Percentiles rank a stretch among this genome's conserved stretches.
These are phyloP conservation scores for Leccinum rimulosum DNA, from an alignment of 768 basidiomycete species.

Conservation along the genomic window DNA sequence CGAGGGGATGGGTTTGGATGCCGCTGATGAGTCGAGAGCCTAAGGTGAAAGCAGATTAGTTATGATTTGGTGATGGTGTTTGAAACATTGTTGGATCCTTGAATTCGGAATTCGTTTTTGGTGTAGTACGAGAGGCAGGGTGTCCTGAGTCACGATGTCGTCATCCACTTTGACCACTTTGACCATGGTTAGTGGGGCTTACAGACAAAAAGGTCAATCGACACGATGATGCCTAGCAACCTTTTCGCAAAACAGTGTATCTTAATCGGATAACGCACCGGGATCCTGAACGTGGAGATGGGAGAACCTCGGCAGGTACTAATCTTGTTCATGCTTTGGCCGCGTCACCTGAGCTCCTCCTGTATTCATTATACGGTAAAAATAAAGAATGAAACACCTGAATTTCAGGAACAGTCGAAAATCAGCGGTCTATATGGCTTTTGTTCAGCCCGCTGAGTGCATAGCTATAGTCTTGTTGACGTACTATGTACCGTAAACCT, in stretches of 20 bases:
- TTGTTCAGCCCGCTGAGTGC: neutral
- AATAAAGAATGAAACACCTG: neutral
- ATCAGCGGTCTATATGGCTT: neutral
- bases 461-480: neutral
- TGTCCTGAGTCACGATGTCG: neutral
- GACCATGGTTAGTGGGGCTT: neutral
- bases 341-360: neutral
- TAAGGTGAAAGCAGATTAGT: neutral
- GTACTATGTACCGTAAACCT: neutral
- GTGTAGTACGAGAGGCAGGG: neutral
- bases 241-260: neutral
- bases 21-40: neutral
- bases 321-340: neutral
- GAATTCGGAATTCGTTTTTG: neutral
- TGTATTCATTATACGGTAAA: neutral
- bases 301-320: neutral
- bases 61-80: neutral
- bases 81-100: neutral
- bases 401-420: neutral
- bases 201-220: neutral
- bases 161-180: neutral
- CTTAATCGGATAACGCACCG: neutral
- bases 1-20: neutral
- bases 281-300: neutral
- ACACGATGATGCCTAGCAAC: neutral